phyloP scores from a whole-genome alignment of 2,329 filamentous ascomycete genomes.

The Arthrobotrys pseudoclavata region DNA sequence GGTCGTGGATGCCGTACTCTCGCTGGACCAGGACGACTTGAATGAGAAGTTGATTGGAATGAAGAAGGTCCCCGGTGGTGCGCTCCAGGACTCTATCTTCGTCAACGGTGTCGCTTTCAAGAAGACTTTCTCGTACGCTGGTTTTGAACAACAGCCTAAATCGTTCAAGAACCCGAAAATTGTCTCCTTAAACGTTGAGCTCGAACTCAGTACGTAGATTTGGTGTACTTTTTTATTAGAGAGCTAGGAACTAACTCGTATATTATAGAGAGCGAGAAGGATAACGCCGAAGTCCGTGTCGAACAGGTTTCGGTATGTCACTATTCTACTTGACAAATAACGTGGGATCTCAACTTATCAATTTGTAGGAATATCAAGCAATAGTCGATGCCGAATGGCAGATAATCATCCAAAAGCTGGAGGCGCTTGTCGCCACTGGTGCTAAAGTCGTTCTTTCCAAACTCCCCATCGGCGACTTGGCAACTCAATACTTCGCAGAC shows the following conservation, averaged over 20 bases:
- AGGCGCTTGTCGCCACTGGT: slow-evolving; percentile 91
- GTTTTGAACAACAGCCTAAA: slow-evolving; percentile 99
- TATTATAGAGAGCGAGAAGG: slow-evolving; percentile 84
- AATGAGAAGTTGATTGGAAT: slow-evolving; percentile 98
- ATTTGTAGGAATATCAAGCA: slow-evolving; percentile 84
- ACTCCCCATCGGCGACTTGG: slow-evolving; percentile 95
- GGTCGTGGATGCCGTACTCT: slow-evolving; percentile 96
- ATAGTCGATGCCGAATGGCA: slow-evolving; percentile 99
- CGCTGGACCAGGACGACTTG: slow-evolving; percentile 94
- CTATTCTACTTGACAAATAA: background rate
- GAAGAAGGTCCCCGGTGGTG: slow-evolving; percentile 98
- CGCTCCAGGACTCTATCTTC: slow-evolving; percentile 94
- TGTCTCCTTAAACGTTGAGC: slow-evolving; percentile 95
- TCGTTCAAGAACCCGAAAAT: slow-evolving; percentile 94
- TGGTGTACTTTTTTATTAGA: background rate
- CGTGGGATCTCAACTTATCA: background rate
- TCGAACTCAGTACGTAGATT: slow-evolving; percentile 77
- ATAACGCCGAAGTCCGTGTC: slow-evolving; percentile 97
- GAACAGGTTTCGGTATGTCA: slow-evolving; percentile 82
- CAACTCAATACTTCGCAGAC: slow-evolving; percentile 98
- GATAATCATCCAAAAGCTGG: slow-evolving; percentile 99
- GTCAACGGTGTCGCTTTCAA: slow-evolving; percentile 99
- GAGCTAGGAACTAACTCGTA: slow-evolving; percentile 34
- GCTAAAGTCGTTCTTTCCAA: slow-evolving; percentile 98
- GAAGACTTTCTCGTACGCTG: slow-evolving; percentile 99